Evolutionary conservation across 352 stramenopile species (phyloP), one percentile per base, ranked within the genome.

Genomic region (Lagenidium sp.): DNA sequence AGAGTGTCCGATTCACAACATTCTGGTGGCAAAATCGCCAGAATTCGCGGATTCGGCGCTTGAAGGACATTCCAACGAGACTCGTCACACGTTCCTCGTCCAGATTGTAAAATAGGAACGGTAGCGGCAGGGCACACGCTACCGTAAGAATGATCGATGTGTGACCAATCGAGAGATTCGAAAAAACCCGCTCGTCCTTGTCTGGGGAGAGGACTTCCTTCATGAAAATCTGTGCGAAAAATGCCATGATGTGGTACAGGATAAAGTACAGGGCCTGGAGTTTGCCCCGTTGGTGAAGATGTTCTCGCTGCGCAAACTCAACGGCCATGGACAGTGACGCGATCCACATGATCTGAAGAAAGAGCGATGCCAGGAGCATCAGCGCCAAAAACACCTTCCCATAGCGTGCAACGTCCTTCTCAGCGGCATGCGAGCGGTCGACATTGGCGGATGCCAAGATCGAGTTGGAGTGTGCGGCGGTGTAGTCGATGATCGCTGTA

Each of bases 291-390:
- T 53, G 36, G 28, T 45, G 37, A 13, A 60, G 38, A 13, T 46
- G 46, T 35, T 64, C 55, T 10, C 50, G 50, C 40, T 64, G 55
- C 7, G 55, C 55, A 11, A 47, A 56, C 38, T 64, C 50, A 28
- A 64, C 50, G 13, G 21, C 47, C 16, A 47, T 25, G 2, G 45
- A 44, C 22, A 60, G 16, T 1, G 50, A 23, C 4, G 45, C 24
- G 38, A 60, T 35, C 45, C 46, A 60, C 36, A 42, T 23, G 29
- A 60, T 45, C 31, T 60, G 45, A 20, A 60, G 42, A 15, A 40
- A 41, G 10, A 36, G 8, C 10, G 40, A 41, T 0, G 46, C 53
- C 13, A 60, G 23, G 7, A 60, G 31, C 16, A 40, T 55, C 25
- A 60, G 29, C n/a, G 30, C n/a, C 8, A 60, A 35, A 4, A 50